Evolutionary conservation across 805 yeast genomes (phyloP), one percentile per base, ranked within the genome.

Genomic region (Candida ovalis): DNA sequence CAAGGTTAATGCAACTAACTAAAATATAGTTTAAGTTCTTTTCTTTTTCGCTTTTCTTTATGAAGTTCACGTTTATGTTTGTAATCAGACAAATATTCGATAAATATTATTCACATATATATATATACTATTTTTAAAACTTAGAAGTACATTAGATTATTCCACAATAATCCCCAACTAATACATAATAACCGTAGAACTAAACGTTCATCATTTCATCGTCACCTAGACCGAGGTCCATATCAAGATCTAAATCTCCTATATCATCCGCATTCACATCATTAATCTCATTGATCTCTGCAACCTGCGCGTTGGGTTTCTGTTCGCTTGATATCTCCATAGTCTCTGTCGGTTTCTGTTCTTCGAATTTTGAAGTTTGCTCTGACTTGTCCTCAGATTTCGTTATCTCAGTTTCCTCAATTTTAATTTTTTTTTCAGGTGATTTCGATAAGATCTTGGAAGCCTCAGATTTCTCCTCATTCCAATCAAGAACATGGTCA

Each of bases 401-500:
- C 15, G 15, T 17, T 30, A 10, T 30, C 35, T 30, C 35, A 4
- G 35, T 8, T 12, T 10, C n/a, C 35, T 30, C 15, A 15, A 17
- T 4, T 30, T 6, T 17, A 30, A 15, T 6, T 12, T 13, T 13
- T 30, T 30, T 30, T 12, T 8, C 6, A 17, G 12, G 15, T 15
- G n/a, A 30, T 30, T 30, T 17, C 9, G 15, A 30, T 17, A 30
- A 15, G 5, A 12, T 30, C n/a, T 30, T 30, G 35, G 25, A 42
- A 2, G 30, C 36, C 13, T 41, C 44, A 19, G 18, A 32, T 13
- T 15, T 21, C 10, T 48, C 44, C 10, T 44, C 41, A 19, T 45
- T 43, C 1, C 41, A 40, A 2, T 48, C 49, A 18, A 68, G 43
- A 12, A 70, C 50, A n/a, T 53, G 40, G 33, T 68, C 67, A 44